Conservation (phyloP, 345 rosid genomes). For the rapeseed (Brassica napus) region DNA sequence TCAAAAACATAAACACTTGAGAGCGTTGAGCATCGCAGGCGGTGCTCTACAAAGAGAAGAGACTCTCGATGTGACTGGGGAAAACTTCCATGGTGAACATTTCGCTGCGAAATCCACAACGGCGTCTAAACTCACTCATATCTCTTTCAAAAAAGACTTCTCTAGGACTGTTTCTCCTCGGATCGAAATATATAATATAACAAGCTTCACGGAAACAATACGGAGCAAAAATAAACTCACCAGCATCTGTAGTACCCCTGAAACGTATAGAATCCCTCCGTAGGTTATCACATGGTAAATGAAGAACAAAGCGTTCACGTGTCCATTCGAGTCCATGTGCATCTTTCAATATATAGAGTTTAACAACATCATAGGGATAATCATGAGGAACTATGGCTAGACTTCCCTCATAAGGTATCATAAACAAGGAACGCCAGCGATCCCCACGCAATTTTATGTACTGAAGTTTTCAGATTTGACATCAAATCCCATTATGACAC, state of each 20-base stretch:
- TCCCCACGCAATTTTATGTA: background rate
- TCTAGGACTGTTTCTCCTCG: background rate
- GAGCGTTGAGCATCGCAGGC: background rate
- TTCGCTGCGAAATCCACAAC: background rate
- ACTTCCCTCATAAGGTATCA: background rate
- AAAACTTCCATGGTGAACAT: background rate
- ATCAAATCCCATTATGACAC: background rate
- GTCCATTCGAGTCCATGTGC: too few relatives aligned
- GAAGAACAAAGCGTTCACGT: too few relatives aligned
- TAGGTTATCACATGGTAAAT: too few relatives aligned
- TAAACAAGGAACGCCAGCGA: background rate
- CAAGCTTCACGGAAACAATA: background rate
- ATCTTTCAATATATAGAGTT: too few relatives aligned
- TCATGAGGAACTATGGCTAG: too few relatives aligned
- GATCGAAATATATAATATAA: constrained; percentile 1
- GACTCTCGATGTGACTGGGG: constrained; percentile 14
- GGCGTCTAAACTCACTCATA: background rate
- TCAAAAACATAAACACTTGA: background rate
- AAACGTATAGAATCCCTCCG: too few relatives aligned
- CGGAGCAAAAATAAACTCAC: too few relatives aligned
- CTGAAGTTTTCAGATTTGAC: background rate
- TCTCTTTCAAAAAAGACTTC: background rate
- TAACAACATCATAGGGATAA: too few relatives aligned
- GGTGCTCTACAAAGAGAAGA: background rate
- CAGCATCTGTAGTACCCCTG: too few relatives aligned